Evolutionary conservation across 2,329 filamentous ascomycete genomes (phyloP).

Genomic region (Daldinia sp.): DNA sequence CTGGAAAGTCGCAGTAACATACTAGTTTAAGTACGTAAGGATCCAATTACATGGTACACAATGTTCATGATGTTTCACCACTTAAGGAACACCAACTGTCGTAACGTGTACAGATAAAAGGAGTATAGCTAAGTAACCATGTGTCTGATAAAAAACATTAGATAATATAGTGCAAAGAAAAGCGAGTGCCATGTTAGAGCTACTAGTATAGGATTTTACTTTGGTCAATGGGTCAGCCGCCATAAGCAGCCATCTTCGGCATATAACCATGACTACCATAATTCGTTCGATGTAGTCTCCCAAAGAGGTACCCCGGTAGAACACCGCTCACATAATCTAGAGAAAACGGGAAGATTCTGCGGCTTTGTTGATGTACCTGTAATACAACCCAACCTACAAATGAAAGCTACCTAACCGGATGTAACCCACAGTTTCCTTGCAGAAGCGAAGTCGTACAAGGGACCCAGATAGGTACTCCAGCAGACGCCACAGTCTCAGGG

Average conservation of each 20-base stretch:
- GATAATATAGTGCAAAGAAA: background rate
- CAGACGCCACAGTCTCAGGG: background rate
- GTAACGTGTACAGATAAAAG: too few relatives aligned
- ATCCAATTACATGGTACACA: too few relatives aligned
- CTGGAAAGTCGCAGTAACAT: too few relatives aligned
- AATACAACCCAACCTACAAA: background rate
- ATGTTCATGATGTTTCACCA: too few relatives aligned
- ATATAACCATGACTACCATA: background rate
- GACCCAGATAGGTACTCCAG: background rate
- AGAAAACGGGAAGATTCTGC: background rate
- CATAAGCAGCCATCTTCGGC: background rate
- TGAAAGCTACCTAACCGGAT: background rate
- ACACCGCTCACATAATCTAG: background rate
- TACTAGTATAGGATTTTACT: background rate
- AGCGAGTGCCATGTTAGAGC: background rate
- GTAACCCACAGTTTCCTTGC: background rate
- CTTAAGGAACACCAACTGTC: too few relatives aligned
- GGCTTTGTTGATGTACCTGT: background rate
- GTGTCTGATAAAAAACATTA: too few relatives aligned
- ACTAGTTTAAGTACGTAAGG: too few relatives aligned
- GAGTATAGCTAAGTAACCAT: too few relatives aligned
- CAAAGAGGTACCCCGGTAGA: background rate
- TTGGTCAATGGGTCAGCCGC: background rate
- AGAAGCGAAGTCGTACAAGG: background rate
- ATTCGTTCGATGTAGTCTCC: background rate